Base-by-base conservation (phyloP, 805 yeast species). In the Myxozyma neglecta region DNA sequence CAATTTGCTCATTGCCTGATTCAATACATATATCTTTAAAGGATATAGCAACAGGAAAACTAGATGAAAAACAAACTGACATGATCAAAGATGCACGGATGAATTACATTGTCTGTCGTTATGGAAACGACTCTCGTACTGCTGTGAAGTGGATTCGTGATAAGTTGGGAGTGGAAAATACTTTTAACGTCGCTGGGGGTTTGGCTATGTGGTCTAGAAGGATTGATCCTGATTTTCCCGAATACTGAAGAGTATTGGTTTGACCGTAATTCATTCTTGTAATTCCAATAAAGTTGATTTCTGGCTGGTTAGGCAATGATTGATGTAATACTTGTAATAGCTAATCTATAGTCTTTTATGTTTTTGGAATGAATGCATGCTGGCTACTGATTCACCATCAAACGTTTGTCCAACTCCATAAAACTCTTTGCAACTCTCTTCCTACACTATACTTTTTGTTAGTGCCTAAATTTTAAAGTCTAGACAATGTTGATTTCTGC, bases 81-180 rank as follows among this genome's bases (percentile, higher is more conserved):
- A 24, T 39, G 34, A 39, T 48, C 14, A 42, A 16, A 29, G 34
- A 47, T n/a, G 43, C 76, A 0, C 46, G 57, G 1, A 46, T 48
- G 4, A 18, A 67, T 0, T 81, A 79, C 58, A 88, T 90, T 0
- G 78, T 93, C 18, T 94, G 99, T 74, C 80, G 97, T 37, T 85
- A 80, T 70, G 99, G 99, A 9, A 91, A 90, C 72, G 98, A 94
- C 72, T 92, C 98, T 0, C 91, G 89, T 69, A 73, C 84, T 16
- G 96, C 97, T 0, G 85, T 88, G 0, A 74, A 79, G 59, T 74
- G 79, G 48, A 73, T 92, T 50, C 77, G 80, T 53, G 83, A 82
- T 29, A 77, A 79, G 1, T 13, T 51, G 32, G 77, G 82, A 49
- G 83, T 84, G 0, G 74, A 83, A 0, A 73, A 81, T 18, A 89